Base-by-base conservation (phyloP, 1,284 basidiomycete genomes). In the Pyrrhoderma lamaoense region DNA sequence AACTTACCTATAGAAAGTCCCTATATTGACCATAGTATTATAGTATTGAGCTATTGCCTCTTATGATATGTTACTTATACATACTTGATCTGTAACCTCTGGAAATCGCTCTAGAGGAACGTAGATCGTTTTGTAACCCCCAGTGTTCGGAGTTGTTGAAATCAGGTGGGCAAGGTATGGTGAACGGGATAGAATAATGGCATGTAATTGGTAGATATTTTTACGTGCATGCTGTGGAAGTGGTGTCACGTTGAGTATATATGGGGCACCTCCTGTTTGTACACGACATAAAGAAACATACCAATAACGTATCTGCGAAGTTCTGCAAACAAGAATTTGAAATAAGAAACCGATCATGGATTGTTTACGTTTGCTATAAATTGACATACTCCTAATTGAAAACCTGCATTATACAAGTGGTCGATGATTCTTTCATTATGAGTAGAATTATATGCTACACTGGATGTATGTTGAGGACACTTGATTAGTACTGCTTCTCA, bases 121-220 rank as follows among this genome's bases (percentile, higher is more conserved):
- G 63, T 83, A 85, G 58, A 93, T 78, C 55, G 75, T 71, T 56
- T 80, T 75, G 61, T 82, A 79, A 18, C 76, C 78, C 57, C 72
- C 73, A 62, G 78, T 53, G 67, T 73, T 76, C 55, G 80, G 75
- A 54, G 85, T 76, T 58, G 86, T 81, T 57, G 82, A 82, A 80
- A 93, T 87, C 59, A 91, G 71, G 64, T 90, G 89, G 39, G 83
- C 85, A 60, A 93, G 77, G 67, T 81, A 89, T 42, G 91, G 89
- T 35, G 88, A 91, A 51, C 86, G 83, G 52, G 89, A 88, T 54
- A 93, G 74, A 59, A 92, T 84, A 65, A 93, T 84, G 59, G 83
- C 78, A 66, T 89, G 86, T 47, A 89, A 75, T 55, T 80, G 78
- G 65, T 88, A 89, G 54, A 75, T 71, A 65, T 78, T 80, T 72